Evolutionary conservation across 2,329 filamentous ascomycete genomes (phyloP).

Genomic region (Aspergillus sp.): DNA sequence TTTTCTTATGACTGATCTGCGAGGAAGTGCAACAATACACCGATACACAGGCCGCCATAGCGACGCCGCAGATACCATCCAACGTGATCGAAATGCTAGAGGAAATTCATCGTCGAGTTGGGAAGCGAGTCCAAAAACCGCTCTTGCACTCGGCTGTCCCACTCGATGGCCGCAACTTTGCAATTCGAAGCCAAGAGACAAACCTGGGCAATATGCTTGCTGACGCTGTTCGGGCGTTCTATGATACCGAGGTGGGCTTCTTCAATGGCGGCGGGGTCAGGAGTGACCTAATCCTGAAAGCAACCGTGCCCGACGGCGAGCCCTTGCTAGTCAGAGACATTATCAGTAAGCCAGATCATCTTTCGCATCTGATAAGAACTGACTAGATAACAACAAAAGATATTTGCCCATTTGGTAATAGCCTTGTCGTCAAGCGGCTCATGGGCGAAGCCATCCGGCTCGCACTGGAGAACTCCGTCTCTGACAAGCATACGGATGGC

Average conservation of each 20-base stretch:
- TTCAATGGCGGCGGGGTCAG: conserved; percentile 27
- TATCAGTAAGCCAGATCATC: conserved; percentile 16
- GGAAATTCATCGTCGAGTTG: conserved; percentile 18
- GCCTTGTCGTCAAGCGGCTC: conserved; percentile 23
- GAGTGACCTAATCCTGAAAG: conserved; percentile 20
- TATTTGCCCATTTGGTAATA: conserved; percentile 25
- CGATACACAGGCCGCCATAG: conserved; percentile 10
- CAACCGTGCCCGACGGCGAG: neutral
- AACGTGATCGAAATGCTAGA: conserved; percentile 1
- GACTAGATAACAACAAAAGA: conserved; percentile 7
- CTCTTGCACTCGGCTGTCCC: conserved; percentile 17
- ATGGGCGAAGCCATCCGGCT: conserved; percentile 12
- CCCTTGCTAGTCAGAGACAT: conserved; percentile 22
- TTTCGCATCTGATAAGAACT: neutral
- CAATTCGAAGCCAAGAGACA: conserved; percentile 23
- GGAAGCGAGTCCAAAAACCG: conserved; percentile 18
- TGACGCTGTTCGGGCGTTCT: conserved; percentile 25
- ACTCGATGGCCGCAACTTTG: conserved; percentile 20
- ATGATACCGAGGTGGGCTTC: conserved; percentile 24
- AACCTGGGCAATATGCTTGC: conserved; percentile 28
- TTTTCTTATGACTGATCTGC: neutral
- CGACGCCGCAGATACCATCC: neutral
- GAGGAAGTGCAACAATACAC: conserved; percentile 16
- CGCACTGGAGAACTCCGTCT: conserved; percentile 26
- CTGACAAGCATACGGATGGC: conserved; percentile 26